Evolutionary conservation across 768 basidiomycete genomes (phyloP), one percentile per base, ranked within the genome.

Genomic region (Boletellus sp.): DNA sequence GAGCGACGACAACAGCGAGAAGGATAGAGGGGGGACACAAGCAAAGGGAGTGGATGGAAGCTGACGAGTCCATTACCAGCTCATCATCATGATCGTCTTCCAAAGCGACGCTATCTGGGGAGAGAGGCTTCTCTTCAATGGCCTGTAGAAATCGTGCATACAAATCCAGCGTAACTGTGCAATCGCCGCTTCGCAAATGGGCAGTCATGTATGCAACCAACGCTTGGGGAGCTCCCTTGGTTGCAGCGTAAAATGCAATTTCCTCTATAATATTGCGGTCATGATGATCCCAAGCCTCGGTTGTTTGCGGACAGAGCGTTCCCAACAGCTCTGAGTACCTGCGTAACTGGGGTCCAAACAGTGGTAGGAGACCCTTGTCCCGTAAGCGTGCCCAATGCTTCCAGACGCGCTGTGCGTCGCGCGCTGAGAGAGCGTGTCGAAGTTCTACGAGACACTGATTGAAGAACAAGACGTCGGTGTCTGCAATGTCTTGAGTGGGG

Each of bases 1-100:
- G 69, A 15, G 89, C 89, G 19, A 79, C 71, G n/a, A 80, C 67
- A 6, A 73, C 81, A 11, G 74, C 73, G 28, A 85, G 71, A 22
- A 85, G 66, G 28, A 83, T 52, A n/a, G 72, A 45, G 55, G 71
- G 47, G 3, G 58, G 62, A 10, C 52, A 54, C 12, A 38, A 28
- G 20, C 44, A 36, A 52, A 54, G 50, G 43, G 51, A 20, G 48
- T 47, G 43, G 4, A 55, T 49, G 33, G 55, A 52, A 20, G 56
- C 40, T 17, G 65, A 53, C 34, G 58, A 54, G 46, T 61, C 58
- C 6, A 62, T 53, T 20, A 51, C 56, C 33, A 70, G 47, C 17
- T 59, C 67, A 38, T 64, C 63, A 50, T 65, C 48, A 47, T 52
- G 45, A 41, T 54, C 53, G 24, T 54, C 60, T 46, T 46, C 54